These are phyloP conservation scores for Solanum raphanifolium DNA, from an alignment of 257 asterid species.

Conservation along the genomic window DNA sequence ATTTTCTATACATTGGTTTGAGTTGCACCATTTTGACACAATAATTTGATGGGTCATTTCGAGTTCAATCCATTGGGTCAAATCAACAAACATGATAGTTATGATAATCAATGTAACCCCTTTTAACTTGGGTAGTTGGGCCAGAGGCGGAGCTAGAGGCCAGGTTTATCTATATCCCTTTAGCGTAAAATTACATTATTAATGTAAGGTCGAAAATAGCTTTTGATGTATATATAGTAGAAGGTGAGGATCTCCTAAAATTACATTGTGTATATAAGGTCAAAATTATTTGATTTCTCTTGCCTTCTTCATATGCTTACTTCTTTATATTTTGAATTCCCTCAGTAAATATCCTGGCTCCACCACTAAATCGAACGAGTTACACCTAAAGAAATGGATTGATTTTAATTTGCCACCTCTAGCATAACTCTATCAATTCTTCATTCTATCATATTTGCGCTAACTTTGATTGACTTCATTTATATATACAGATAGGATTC, in stretches of 20 bases:
- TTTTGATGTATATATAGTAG: neutral
- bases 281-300: neutral
- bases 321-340: neutral
- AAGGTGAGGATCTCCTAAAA: neutral
- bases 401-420: neutral
- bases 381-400: neutral
- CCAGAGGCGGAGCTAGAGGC: neutral
- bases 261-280: neutral
- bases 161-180: neutral
- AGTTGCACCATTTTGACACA: neutral
- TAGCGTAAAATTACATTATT: neutral
- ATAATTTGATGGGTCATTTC: neutral
- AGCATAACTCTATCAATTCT: neutral
- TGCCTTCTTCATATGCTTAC: neutral
- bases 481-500: constrained; percentile 47
- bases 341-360: fast-evolving
- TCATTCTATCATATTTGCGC: neutral
- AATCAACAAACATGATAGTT: neutral
- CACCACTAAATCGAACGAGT: neutral
- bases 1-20: neutral
- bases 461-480: neutral
- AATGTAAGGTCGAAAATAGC: neutral
- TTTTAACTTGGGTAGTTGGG: neutral
- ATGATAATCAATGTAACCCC: neutral
- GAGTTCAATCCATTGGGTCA: neutral